Percentiles rank a stretch among this genome's conserved stretches.
Evolutionary conservation across 1,139 yeast species (phyloP).

Genomic region (Debaryomyces sp.): DNA sequence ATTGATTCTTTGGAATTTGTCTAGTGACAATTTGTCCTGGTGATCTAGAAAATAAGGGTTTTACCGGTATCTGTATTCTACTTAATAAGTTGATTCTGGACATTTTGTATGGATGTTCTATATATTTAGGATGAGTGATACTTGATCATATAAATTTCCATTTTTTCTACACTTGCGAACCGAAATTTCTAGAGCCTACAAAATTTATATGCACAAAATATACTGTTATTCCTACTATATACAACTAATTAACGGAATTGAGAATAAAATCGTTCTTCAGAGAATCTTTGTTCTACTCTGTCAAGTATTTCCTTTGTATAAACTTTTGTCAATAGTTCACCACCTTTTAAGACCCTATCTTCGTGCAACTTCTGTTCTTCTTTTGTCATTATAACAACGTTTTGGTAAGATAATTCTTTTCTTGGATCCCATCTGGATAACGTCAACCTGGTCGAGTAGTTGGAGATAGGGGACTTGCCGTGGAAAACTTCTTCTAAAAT

Average conservation of each 20-base stretch:
- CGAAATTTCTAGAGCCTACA: background rate
- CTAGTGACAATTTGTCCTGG: conserved; percentile 1
- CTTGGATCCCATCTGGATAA: conserved; percentile 82
- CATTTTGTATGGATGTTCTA: conserved; percentile 7
- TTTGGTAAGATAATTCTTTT: conserved; percentile 60
- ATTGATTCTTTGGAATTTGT: conserved; percentile 6
- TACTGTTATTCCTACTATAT: background rate
- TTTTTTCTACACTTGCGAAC: background rate
- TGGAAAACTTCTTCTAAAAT: conserved; percentile 90
- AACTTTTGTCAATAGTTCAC: conserved; percentile 60
- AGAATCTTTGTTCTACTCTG: conserved; percentile 62
- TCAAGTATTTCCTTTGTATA: conserved; percentile 64
- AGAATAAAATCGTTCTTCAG: conserved; percentile 73
- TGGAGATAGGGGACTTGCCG: conserved; percentile 90
- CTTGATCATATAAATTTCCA: background rate
- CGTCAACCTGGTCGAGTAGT: conserved; percentile 75
- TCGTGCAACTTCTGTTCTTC: conserved; percentile 87
- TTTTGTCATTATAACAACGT: conserved; percentile 83
- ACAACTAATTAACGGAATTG: conserved; percentile 37
- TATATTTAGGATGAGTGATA: background rate
- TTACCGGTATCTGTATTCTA: conserved; percentile 7
- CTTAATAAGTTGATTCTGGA: conserved; percentile 15
- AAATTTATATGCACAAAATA: background rate
- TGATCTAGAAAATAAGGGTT: background rate
- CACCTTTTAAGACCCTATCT: conserved; percentile 66